phyloP scores from a whole-genome alignment of 2,329 filamentous ascomycete species.

The Phaeosphaeria sp. region DNA sequence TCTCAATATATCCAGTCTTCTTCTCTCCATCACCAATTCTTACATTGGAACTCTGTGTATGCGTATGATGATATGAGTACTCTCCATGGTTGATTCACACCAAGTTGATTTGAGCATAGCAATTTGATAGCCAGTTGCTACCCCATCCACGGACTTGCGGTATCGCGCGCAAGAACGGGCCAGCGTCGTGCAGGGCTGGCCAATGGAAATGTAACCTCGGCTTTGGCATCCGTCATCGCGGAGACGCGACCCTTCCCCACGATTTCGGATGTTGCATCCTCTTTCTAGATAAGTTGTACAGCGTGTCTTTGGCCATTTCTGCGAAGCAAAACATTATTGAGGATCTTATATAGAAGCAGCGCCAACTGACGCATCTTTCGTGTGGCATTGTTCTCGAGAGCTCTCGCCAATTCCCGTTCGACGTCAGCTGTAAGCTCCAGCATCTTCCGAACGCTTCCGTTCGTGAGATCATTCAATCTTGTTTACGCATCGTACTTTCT shows the following conservation, averaged over 20 bases:
- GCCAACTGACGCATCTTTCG: not conserved
- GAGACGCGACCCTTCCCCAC: conserved; percentile 24
- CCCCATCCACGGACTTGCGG: too few species aligned
- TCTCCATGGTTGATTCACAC: too few species aligned
- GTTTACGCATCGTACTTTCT: not conserved
- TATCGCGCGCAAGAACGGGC: not conserved
- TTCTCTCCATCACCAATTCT: not conserved
- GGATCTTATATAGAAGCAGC: not conserved
- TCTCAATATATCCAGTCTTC: conserved; percentile 34
- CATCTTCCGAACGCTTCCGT: conserved; percentile 9
- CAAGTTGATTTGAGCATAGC: too few species aligned
- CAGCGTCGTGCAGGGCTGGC: conserved; percentile 1
- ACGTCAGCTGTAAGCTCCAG: conserved; percentile 17
- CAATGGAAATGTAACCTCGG: conserved; percentile 39
- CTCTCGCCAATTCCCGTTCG: conserved; percentile 17
- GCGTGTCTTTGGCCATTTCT: too few species aligned
- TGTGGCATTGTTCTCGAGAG: not conserved
- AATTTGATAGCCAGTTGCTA: too few species aligned
- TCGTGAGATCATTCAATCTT: not conserved
- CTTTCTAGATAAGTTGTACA: conserved; percentile 1
- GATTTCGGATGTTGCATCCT: conserved; percentile 13
- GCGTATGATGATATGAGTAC: too few species aligned
- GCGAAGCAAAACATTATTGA: not conserved
- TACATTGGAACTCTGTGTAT: too few species aligned
- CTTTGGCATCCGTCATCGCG: conserved; percentile 25